phyloP scores from a whole-genome alignment of 1,139 yeast species.

The Meyerozyma elateridarum region DNA sequence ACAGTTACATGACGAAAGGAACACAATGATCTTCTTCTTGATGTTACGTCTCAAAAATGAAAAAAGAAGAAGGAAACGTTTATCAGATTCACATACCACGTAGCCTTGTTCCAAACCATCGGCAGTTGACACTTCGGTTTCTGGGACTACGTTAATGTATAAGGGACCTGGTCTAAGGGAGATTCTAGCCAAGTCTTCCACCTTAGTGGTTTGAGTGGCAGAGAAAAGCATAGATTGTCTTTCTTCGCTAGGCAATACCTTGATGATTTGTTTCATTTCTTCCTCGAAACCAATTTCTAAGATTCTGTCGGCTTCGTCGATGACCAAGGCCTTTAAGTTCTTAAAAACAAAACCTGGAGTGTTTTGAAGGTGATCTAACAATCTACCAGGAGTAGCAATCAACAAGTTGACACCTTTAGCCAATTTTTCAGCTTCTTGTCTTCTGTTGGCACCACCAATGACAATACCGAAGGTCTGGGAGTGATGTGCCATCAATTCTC shows the following conservation, averaged over 20 bases:
- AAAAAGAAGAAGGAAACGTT: conserved; percentile 81
- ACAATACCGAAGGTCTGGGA: conserved; percentile 94
- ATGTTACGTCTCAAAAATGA: conserved; percentile 88
- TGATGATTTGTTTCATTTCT: conserved; percentile 95
- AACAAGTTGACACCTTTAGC: conserved; percentile 89
- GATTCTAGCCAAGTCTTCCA: conserved; percentile 95
- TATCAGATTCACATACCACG: conserved; percentile 95
- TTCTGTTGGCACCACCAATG: conserved; percentile 97
- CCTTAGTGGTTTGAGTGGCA: conserved; percentile 98
- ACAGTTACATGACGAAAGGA: conserved; percentile 92
- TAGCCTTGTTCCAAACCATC: conserved; percentile 98
- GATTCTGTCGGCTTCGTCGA: conserved; percentile 97
- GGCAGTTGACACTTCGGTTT: conserved; percentile 80
- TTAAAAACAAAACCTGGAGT: conserved; percentile 92
- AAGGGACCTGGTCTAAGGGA: conserved; percentile 93
- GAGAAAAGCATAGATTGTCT: conserved; percentile 97
- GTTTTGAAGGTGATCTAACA: conserved; percentile 93
- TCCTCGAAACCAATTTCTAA: conserved; percentile 97
- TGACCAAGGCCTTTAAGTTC: conserved; percentile 87
- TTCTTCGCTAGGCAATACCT: conserved; percentile 86
- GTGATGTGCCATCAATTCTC: conserved; percentile 87
- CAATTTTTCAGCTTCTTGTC: conserved; percentile 94
- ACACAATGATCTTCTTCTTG: conserved; percentile 90
- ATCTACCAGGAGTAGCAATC: conserved; percentile 96
- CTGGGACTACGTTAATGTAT: conserved; percentile 89